These are phyloP conservation scores for Petunia axillaris DNA, from an alignment of 257 asterid species.

Conservation along the genomic window DNA sequence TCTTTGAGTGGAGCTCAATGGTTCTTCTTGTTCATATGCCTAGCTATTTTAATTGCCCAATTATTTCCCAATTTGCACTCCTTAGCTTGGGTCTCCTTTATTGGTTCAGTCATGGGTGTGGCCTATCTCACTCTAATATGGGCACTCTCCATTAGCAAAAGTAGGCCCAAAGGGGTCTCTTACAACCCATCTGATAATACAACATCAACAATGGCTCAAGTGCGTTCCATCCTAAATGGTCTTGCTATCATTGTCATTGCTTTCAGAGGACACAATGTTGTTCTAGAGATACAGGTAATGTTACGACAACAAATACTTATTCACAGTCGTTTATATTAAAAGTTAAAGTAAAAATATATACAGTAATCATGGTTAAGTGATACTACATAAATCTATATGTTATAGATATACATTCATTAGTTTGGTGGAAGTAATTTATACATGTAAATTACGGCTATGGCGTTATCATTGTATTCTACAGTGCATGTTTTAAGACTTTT, in stretches of 20 bases:
- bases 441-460: background rate
- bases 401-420: too few species aligned
- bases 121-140: constrained; percentile 46
- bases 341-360: too few species aligned
- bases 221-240: constrained; percentile 50
- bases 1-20: constrained; percentile 50
- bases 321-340: too few species aligned
- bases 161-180: constrained; percentile 27
- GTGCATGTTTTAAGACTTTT: background rate
- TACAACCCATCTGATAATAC: background rate
- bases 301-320: too few species aligned
- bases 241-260: constrained; percentile 51
- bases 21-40: constrained; percentile 57
- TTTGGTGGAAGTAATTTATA: too few species aligned
- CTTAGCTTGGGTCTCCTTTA: constrained; percentile 40
- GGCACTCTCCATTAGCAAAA: constrained; percentile 43
- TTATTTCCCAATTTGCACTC: constrained; percentile 69
- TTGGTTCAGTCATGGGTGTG: constrained; percentile 59
- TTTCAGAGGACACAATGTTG: constrained; percentile 79
- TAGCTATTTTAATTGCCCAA: constrained; percentile 52
- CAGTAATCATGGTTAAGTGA: too few species aligned
- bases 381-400: too few species aligned
- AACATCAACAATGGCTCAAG: constrained; percentile 16
- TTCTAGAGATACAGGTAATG: constrained; percentile 71
- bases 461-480: background rate